Evolutionary conservation across 2,329 filamentous ascomycete genomes (phyloP).

Genomic region (Epichloe baconii): DNA sequence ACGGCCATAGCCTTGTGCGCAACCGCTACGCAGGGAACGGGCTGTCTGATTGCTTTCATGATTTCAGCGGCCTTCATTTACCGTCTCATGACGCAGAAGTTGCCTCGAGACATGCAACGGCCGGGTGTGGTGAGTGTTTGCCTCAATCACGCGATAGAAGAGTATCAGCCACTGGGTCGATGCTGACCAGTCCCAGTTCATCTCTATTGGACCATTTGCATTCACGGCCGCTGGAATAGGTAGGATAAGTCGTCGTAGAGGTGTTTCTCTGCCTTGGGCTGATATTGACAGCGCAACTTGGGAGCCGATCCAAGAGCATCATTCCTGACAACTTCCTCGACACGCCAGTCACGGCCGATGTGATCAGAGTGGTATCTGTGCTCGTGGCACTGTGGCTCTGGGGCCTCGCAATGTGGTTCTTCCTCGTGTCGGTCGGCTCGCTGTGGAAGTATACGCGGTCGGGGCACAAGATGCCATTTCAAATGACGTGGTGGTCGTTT

Average conservation of each 20-base stretch:
- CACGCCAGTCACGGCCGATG: conserved; percentile 27
- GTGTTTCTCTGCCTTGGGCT: neutral
- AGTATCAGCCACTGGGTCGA: neutral
- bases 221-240: conserved; percentile 35
- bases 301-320: conserved; percentile 28
- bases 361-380: conserved; percentile 36
- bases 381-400: conserved; percentile 68
- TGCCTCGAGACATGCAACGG: conserved; percentile 61
- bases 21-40: conserved; percentile 39
- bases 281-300: conserved; percentile 25
- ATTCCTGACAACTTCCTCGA: conserved; percentile 30
- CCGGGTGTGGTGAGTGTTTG: conserved; percentile 49
- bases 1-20: conserved; percentile 35
- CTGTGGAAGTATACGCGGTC: conserved; percentile 52
- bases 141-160: no score
- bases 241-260: neutral
- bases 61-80: conserved; percentile 78
- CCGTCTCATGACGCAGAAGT: conserved; percentile 76
- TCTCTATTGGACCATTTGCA: conserved; percentile 64
- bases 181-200: conserved; percentile 39
- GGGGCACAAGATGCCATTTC: conserved; percentile 53
- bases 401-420: conserved; percentile 76
- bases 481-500: conserved; percentile 80
- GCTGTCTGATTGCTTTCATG: conserved; percentile 53
- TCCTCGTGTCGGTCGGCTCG: conserved; percentile 64